Conservation (phyloP, 83 land plant genomes). For the Diphasiastrum complanatum region DNA sequence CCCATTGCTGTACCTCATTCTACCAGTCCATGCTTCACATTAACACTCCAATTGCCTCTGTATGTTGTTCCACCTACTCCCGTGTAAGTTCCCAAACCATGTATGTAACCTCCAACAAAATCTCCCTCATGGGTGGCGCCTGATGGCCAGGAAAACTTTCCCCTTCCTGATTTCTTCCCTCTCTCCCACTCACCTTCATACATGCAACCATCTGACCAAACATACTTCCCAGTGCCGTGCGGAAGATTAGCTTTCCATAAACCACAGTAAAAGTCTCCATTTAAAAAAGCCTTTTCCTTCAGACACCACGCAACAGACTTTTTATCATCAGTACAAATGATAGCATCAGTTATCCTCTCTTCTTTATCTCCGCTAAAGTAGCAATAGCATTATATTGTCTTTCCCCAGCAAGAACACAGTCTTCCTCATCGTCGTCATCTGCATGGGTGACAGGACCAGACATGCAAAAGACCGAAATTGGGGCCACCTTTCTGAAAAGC, state of each 20-base stretch:
- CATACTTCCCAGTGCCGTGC: slow-evolving; percentile 49
- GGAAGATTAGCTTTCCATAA: slow-evolving; percentile 34
- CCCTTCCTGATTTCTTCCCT: slow-evolving; percentile 54
- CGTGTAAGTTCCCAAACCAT: slow-evolving; percentile 51
- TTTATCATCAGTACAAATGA: not conserved
- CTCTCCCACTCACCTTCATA: slow-evolving; percentile 72
- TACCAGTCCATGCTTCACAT: slow-evolving; percentile 57
- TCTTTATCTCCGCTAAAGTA: slow-evolving; percentile 7
- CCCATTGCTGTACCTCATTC: slow-evolving; percentile 43
- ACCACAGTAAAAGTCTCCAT: slow-evolving; percentile 56
- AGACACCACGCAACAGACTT: not conserved
- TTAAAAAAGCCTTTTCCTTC: slow-evolving; percentile 34
- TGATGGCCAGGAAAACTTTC: slow-evolving; percentile 51
- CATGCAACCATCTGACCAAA: slow-evolving; percentile 52
- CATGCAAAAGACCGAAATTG: slow-evolving; percentile 21
- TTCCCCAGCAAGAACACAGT: slow-evolving; percentile 1
- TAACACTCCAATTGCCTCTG: slow-evolving; percentile 58
- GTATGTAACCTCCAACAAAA: slow-evolving; percentile 51
- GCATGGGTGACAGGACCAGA: slow-evolving; percentile 31
- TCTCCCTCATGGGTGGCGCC: slow-evolving; percentile 69
- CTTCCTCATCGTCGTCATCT: slow-evolving; percentile 21
- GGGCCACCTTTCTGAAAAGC: slow-evolving; percentile 13
- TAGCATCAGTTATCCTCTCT: slow-evolving; percentile 16
- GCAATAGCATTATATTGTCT: not conserved
- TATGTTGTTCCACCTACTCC: slow-evolving; percentile 43